Evolutionary conservation across 2,329 filamentous ascomycete genomes (phyloP).

Genomic region (Botryotinia calthae): DNA sequence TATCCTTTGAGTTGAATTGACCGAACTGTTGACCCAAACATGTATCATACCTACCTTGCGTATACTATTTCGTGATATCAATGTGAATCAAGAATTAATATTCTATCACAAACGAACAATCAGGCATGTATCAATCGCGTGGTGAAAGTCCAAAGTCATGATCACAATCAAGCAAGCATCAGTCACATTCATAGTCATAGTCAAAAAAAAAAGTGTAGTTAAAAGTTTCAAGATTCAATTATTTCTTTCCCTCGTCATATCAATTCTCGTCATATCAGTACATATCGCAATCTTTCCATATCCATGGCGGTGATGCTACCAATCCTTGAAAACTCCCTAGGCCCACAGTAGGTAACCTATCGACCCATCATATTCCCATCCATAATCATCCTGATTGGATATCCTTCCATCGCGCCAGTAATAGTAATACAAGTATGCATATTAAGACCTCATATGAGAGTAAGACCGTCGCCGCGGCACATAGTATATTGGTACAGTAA

Average conservation of each 20-base stretch:
- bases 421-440: background rate
- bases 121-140: background rate
- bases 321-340: conserved; percentile 4
- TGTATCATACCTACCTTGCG: background rate
- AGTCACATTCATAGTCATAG: background rate
- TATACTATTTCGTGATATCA: background rate
- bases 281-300: conserved; percentile 10
- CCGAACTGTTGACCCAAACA: background rate
- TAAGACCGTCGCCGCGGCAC: background rate
- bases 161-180: background rate
- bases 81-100: background rate
- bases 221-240: background rate
- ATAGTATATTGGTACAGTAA: conserved; percentile 5
- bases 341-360: background rate
- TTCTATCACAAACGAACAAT: background rate
- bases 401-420: conserved; percentile 1
- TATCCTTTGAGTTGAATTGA: background rate
- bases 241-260: background rate
- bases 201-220: background rate
- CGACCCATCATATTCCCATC: background rate
- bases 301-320: conserved; percentile 15
- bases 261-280: background rate
- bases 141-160: background rate
- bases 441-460: background rate
- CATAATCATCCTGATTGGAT: conserved; percentile 5